These are phyloP conservation scores for Kalanchoe fedtschenkoi DNA, from an alignment of 164 flowering plant genomes.

Conservation along the genomic window DNA sequence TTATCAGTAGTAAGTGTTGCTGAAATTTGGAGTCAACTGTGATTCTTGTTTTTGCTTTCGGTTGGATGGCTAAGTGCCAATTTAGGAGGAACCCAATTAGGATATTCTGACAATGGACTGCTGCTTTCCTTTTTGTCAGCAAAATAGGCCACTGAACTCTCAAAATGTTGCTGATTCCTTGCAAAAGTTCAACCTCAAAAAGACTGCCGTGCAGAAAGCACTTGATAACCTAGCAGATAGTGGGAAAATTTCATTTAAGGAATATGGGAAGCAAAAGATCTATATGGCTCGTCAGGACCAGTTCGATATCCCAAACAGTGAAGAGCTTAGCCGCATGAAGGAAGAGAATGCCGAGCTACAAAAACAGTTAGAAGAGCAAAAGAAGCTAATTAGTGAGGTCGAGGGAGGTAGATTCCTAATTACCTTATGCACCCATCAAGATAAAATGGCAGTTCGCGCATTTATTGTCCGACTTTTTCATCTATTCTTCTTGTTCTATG, in stretches of 20 bases:
- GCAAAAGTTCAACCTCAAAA: constrained; percentile 95
- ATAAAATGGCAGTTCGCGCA: background rate
- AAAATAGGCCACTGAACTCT: constrained; percentile 86
- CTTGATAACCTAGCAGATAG: constrained; percentile 56
- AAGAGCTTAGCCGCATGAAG: constrained; percentile 81
- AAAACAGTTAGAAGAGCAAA: constrained; percentile 47
- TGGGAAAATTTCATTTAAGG: constrained; percentile 57
- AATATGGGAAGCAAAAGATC: constrained; percentile 94
- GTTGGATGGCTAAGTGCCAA: background rate
- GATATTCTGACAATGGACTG: background rate
- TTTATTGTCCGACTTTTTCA: background rate
- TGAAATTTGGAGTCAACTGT: background rate
- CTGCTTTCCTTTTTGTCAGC: constrained; percentile 34
- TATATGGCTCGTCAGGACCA: constrained; percentile 90
- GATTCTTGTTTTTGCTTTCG: background rate
- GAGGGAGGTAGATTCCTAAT: constrained; percentile 58
- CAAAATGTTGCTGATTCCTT: constrained; percentile 84
- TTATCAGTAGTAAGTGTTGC: background rate
- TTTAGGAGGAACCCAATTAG: background rate
- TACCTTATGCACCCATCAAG: background rate
- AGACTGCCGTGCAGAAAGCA: constrained; percentile 79
- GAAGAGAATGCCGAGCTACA: constrained; percentile 64
- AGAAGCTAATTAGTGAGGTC: constrained; percentile 42
- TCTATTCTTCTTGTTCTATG: background rate
- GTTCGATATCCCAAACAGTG: constrained; percentile 70